Evolutionary conservation across 1,139 yeast species (phyloP).

Genomic region (Schwanniomyces etchellsii): DNA sequence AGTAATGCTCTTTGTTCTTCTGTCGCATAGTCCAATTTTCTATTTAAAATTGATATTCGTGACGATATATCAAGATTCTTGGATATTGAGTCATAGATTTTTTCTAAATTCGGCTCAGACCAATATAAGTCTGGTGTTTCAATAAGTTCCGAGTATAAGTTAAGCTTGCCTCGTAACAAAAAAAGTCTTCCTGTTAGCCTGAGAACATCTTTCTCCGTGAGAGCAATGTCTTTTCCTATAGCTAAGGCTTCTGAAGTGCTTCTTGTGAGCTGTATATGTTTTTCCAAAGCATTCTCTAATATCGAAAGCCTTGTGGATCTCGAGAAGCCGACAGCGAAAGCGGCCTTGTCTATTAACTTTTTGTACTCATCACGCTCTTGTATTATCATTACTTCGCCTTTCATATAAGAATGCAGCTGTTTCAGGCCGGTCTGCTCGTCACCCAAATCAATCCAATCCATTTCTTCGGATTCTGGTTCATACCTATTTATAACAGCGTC

Average conservation of each 20-base stretch:
- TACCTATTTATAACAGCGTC: slow-evolving; percentile 33
- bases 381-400: slow-evolving; percentile 66
- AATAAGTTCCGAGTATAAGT: slow-evolving; percentile 80
- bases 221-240: slow-evolving; percentile 51
- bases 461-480: slow-evolving; percentile 70
- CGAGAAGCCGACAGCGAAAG: slow-evolving; percentile 83
- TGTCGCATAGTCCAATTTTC: slow-evolving; percentile 83
- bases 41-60: slow-evolving; percentile 70
- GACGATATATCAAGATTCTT: slow-evolving; percentile 69
- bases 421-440: slow-evolving; percentile 23
- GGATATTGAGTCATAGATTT: slow-evolving; percentile 65
- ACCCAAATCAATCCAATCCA: slow-evolving; percentile 67
- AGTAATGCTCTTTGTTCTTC: slow-evolving; percentile 80
- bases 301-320: slow-evolving; percentile 81
- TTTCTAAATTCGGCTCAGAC: slow-evolving; percentile 83
- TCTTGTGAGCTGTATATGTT: slow-evolving; percentile 57
- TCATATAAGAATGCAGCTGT: slow-evolving; percentile 32
- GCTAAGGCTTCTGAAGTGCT: slow-evolving; percentile 62
- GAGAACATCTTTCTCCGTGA: slow-evolving; percentile 60
- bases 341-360: slow-evolving; percentile 70
- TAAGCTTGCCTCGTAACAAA: slow-evolving; percentile 72
- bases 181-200: slow-evolving; percentile 69
- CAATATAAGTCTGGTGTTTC: slow-evolving; percentile 92
- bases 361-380: slow-evolving; percentile 43
- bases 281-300: slow-evolving; percentile 66